These are phyloP conservation scores for Entoloma clypeatum DNA, from an alignment of 1,284 basidiomycete genomes.

Conservation along the genomic window DNA sequence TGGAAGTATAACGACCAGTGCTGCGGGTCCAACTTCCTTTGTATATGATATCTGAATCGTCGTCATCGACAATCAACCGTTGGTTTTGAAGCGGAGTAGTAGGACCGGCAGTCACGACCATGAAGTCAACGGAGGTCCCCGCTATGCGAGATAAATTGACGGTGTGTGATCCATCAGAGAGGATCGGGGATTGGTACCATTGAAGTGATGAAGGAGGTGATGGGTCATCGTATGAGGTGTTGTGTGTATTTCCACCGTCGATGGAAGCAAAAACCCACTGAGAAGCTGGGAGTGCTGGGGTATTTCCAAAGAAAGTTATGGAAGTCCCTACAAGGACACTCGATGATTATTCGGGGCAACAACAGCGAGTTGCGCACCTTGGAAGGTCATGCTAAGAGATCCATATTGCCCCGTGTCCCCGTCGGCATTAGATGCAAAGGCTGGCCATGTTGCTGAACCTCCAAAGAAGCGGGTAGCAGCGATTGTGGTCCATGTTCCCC, in stretches of 20 bases:
- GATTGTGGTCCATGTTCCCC: conserved; percentile 10
- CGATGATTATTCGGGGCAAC: too few species aligned
- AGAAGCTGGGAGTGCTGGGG: background rate
- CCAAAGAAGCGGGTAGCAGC: conserved; percentile 6
- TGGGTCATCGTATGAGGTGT: conserved; percentile 3
- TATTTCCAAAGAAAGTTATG: conserved; percentile 4
- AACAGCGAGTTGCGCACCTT: too few species aligned
- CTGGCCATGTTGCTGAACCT: conserved; percentile 6
- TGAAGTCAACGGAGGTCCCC: conserved; percentile 5
- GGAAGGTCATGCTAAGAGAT: conserved; percentile 8
- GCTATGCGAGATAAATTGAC: conserved; percentile 1
- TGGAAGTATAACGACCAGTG: background rate
- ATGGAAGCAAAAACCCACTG: conserved; percentile 1
- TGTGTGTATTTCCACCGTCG: background rate
- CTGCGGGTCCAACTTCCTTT: background rate
- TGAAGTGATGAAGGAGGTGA: background rate
- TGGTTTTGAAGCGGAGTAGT: background rate
- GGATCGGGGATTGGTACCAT: conserved; percentile 6
- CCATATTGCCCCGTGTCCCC: conserved; percentile 9
- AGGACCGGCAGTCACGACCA: background rate
- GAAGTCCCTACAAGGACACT: conserved; percentile 6
- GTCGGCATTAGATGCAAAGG: conserved; percentile 3
- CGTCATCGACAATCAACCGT: conserved; percentile 4
- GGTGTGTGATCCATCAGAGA: conserved; percentile 1
- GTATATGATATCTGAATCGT: background rate